A percentile compares a stretch with the other conserved stretches of the same genome.
phyloP scores from a whole-genome alignment of 2,329 filamentous ascomycete species.

The Ceratocystis variospora region DNA sequence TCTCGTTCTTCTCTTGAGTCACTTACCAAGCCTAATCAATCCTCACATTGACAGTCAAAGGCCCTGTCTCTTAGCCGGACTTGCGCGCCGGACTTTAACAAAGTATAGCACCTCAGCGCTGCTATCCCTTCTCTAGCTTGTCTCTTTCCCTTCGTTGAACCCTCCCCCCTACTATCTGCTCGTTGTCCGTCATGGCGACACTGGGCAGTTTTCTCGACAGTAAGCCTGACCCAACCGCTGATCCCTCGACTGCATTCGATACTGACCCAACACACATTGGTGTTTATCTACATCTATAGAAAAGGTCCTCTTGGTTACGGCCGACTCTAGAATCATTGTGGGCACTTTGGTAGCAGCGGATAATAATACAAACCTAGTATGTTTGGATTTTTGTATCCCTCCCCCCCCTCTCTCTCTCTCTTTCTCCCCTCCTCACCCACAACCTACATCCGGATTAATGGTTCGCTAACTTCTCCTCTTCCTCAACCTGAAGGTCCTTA shows the following conservation, averaged over 20 bases:
- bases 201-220: slow-evolving; percentile 35
- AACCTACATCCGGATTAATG: slow-evolving; percentile 23
- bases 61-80: not conserved
- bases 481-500: slow-evolving; percentile 48
- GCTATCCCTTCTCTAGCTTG: not conserved
- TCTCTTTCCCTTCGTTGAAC: not conserved
- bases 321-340: slow-evolving; percentile 74
- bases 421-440: not conserved
- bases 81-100: not conserved
- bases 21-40: not conserved
- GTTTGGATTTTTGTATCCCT: slow-evolving; percentile 19
- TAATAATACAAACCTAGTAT: slow-evolving; percentile 74
- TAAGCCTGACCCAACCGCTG: slow-evolving; percentile 22
- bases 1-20: not conserved
- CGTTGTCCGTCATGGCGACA: slow-evolving; percentile 28
- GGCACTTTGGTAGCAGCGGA: slow-evolving; percentile 78
- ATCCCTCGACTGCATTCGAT: not conserved
- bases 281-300: slow-evolving; percentile 38
- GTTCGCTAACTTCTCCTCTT: not conserved
- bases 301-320: slow-evolving; percentile 81
- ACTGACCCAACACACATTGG: not conserved
- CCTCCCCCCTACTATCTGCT: not conserved
- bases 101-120: not conserved
- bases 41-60: not conserved
- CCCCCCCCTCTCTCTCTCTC: no score